Base-by-base conservation (phyloP, 1,284 basidiomycete genomes). In the Malassezia caprae region DNA sequence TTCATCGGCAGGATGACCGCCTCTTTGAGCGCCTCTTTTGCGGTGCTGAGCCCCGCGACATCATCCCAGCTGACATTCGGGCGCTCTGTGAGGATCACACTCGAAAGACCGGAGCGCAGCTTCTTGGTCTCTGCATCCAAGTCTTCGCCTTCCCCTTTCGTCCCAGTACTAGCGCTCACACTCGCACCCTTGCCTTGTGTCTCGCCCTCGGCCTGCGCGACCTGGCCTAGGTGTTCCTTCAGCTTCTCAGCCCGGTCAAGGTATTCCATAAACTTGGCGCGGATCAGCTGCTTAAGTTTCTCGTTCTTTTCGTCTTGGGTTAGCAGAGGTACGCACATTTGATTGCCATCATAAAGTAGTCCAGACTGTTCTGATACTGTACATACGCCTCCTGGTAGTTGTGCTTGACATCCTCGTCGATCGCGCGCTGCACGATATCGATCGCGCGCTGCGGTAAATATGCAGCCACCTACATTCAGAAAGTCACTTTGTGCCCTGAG, bases 1-100 rank as follows among this genome's bases (percentile, higher is more conserved):
- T 96, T 96, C 81, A 96, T 96, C 6, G 93, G 93, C 21, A 98
- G 79, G 71, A 98, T 96, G 74, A 98, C 94, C 32, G 94, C 93
- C 76, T 98, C 93, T 76, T 98, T 96, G 67, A 98, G 78, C 11
- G 93, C 83, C 54, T 93, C 90, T 77, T 98, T 98, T 31, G 93
- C 93, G 35, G 83, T 85, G 68, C 90, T 87, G 8, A 98, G 81
- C 48, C 93, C 93, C 8, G 93, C 93, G 39, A 98, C 91, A 75
- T 98, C 93, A 72, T 96, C 90, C 93, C 93, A 98, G 68, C 84
- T 85, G 23, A 98, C 87, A 75, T 98, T 90, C 15, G 93, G 93
- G 62, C 85, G 94, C 78, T 98, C 94, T 11, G 86, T 82, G 15
- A 98, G 75, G 65, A 98, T 96, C 10, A 91, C 90, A 75, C 81